Base-by-base conservation (phyloP, 148 eudicot genomes). In the Nepenthes gracilis region DNA sequence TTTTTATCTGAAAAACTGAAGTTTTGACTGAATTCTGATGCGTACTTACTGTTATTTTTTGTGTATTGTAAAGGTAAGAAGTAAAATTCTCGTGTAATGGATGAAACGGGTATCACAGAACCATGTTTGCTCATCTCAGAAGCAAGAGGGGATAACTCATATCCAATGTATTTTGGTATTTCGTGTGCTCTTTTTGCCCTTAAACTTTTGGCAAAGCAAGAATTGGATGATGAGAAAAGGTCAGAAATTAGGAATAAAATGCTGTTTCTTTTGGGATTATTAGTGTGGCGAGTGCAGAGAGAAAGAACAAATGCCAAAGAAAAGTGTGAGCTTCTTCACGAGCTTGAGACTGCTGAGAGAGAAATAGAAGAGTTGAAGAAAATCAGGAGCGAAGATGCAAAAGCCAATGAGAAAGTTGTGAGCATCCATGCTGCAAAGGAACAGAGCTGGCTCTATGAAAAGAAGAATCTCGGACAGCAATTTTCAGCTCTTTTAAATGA, bases 401-500 rank as follows among this genome's bases (percentile, higher is more conserved):
- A 80, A 62, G 99, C 96, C 1, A 93, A 93, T 58, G 95, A 89
- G 72, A 89, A 74, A 72, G 99, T 93, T 8, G 95, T 77, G n/a
- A 64, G 96, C 12, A 86, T 93, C 45, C 83, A 78, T 69, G 83
- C 96, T 49, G 68, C 96, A 3, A 82, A 83, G 61, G 92, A 93
- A 67, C 99, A 89, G 71, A 55, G 75, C 47, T 93, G 99, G 99
- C 76, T 85, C 43, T 40, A 52, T 13, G 99, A 89, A 70, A 82
- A 83, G 64, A 86, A 76, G 72, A 79, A 76, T 54, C 78, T 93
- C 43, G 70, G 77, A 54, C 81, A 77, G 38, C 89, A 89, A 49
- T 77, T 93, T 6, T 81, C 81, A 33, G 76, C 61, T 53, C 83
- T 89, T 47, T 12, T 82, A 54, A 82, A 84, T 57, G 88, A 92